phyloP scores from a whole-genome alignment of 75 land plant species.

The Sequoiadendron giganteum region DNA sequence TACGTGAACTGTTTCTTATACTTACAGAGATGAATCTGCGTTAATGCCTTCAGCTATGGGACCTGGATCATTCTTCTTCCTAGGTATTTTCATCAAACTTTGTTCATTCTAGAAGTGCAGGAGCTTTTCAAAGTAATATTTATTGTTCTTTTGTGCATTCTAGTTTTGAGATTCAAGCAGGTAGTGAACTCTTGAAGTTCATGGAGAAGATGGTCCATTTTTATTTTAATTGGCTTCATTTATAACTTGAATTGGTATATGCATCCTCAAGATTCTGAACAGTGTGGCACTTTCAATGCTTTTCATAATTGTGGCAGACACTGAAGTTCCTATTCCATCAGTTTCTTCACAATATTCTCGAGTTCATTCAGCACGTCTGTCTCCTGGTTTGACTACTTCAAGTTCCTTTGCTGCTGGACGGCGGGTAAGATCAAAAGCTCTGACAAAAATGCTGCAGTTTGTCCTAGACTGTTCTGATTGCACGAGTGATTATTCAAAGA shows the following conservation, averaged over 20 bases:
- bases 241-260: background rate
- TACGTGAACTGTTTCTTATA: background rate
- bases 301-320: slow-evolving; percentile 6
- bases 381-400: slow-evolving; percentile 13
- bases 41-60: background rate
- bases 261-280: background rate
- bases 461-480: background rate
- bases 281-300: slow-evolving; percentile 6
- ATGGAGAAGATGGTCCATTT: background rate
- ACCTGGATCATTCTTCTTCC: slow-evolving; percentile 12
- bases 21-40: background rate
- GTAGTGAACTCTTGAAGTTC: background rate
- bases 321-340: slow-evolving; percentile 15
- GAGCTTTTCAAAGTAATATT: background rate
- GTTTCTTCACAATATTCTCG: slow-evolving; percentile 5
- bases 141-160: background rate
- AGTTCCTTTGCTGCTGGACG: slow-evolving; percentile 11
- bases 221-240: background rate
- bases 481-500: background rate
- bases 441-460: background rate
- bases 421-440: slow-evolving; percentile 9
- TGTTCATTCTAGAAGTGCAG: background rate
- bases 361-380: background rate
- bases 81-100: slow-evolving; percentile 5
- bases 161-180: background rate